Conservation (phyloP, 2,329 filamentous ascomycete genomes). For the Leptographium lundbergii region DNA sequence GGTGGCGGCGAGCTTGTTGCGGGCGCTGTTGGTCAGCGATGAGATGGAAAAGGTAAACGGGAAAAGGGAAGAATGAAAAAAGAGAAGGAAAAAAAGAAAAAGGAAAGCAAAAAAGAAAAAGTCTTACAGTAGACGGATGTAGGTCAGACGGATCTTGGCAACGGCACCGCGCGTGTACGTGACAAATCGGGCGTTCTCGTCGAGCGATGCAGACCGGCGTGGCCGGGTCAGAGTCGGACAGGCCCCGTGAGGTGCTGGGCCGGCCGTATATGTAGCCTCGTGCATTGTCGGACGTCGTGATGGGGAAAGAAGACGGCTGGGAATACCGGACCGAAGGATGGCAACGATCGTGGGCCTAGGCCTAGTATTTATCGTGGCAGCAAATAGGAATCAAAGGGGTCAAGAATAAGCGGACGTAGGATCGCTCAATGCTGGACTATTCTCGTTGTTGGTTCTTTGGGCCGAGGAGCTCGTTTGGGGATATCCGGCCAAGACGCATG, state of each 20-base stretch:
- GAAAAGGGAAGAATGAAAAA: background rate
- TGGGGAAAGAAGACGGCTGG: background rate
- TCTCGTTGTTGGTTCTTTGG: background rate
- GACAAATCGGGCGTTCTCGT: slow-evolving; percentile 20
- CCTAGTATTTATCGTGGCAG: background rate
- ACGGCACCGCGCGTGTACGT: slow-evolving; percentile 28
- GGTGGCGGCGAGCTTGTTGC: slow-evolving; percentile 8
- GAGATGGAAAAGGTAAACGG: background rate
- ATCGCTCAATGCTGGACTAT: background rate
- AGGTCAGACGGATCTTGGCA: slow-evolving; percentile 33
- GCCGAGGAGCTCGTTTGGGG: background rate
- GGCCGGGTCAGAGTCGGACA: background rate
- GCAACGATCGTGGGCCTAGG: background rate
- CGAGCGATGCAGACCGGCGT: slow-evolving; percentile 4
- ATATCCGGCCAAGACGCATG: background rate
- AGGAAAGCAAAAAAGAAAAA: background rate
- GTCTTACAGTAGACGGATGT: slow-evolving; percentile 16
- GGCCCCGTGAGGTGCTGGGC: background rate
- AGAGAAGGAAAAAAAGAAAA: background rate
- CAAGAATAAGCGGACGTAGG: background rate
- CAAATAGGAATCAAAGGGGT: background rate
- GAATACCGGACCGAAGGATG: background rate
- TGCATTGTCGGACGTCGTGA: background rate
- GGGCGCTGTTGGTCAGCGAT: slow-evolving; percentile 6
- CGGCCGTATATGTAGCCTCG: background rate